Percentiles rank a stretch among this genome's conserved stretches.
These are phyloP conservation scores for Lachnellula cervina DNA, from an alignment of 2,329 filamentous ascomycete species.

Conservation along the genomic window DNA sequence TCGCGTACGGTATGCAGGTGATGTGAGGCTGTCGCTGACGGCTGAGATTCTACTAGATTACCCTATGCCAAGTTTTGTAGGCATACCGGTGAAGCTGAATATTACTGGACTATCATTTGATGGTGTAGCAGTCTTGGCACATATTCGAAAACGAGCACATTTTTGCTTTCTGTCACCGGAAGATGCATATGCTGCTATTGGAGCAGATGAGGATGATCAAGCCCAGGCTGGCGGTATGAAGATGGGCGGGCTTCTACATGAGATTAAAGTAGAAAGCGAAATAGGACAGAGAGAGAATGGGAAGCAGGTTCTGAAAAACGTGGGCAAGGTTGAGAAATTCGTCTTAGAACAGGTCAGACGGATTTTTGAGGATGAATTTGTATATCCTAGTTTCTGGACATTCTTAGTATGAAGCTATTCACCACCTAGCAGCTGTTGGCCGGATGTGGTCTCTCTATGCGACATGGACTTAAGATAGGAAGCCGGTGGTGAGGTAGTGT, in stretches of 20 bases:
- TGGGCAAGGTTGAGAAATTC: constrained; percentile 97
- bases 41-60: constrained; percentile 96
- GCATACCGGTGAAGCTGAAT: constrained; percentile 88
- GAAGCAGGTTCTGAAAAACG: constrained; percentile 95
- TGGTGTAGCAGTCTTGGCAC: constrained; percentile 84
- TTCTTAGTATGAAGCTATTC: constrained; percentile 64
- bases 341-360: constrained; percentile 92
- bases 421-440: background rate
- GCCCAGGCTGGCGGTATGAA: constrained; percentile 32
- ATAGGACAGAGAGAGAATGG: constrained; percentile 88
- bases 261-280: constrained; percentile 95
- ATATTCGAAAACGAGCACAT: constrained; percentile 83
- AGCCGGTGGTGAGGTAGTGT: no score
- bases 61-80: constrained; percentile 96
- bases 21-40: constrained; percentile 82
- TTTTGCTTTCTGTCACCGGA: constrained; percentile 94
- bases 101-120: constrained; percentile 95
- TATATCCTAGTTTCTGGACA: constrained; percentile 98
- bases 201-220: constrained; percentile 23
- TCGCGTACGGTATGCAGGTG: constrained; percentile 81
- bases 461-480: background rate
- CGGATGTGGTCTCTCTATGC: background rate
- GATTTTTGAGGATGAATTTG: constrained; percentile 98
- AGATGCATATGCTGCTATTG: constrained; percentile 72
- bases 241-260: constrained; percentile 76